Base-by-base conservation (phyloP, 352 stramenopile genomes). In the Saprolegnia parasitica region DNA sequence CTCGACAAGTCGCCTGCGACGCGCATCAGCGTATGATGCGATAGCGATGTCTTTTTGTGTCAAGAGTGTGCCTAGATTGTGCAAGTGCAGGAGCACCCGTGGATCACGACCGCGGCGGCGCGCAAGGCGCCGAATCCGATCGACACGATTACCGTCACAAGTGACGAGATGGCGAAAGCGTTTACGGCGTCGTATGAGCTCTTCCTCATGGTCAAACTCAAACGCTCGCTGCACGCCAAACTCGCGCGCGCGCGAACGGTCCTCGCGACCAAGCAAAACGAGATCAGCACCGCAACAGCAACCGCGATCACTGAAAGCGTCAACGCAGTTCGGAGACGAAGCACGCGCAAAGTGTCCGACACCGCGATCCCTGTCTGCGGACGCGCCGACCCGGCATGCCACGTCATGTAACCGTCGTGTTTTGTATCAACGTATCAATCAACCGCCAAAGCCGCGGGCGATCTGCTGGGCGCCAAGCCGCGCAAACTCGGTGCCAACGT, bases 161-260 rank as follows among this genome's bases (percentile, higher is more conserved):
- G 77, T 15, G 77, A 88, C 55, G 83, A 91, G 57, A 88, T 91
- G 60, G 83, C 88, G 50, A 79, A 75, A 3, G 83, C 83, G 16
- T 89, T 91, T 68, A 91, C 81, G 5, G 81, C 81, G 0, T 73
- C 86, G 5, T 88, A 91, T 66, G 89, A 89, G 65, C 88, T 91
- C 65, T 82, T 91, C 29, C 75, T 91, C 39, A 84, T 89, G 70
- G 73, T 67, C 8, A 37, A 20, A 24, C 35, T 60, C 24, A 60
- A 60, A n/a, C 24, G 4, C 24, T 11, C 4, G 8, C 24, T 60
- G 13, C 13, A 60, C 52, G 35, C 52, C 4, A 60, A 60, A 40
- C 52, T 60, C 13, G 16, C 11, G 35, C 35, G 24, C 16, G 52
- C 52, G 9, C 24, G 52, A 1, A 24, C 3, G 3, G 13, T 9